Base-by-base conservation (phyloP, 2,329 filamentous ascomycete species). In the Aspergillus awamori region DNA sequence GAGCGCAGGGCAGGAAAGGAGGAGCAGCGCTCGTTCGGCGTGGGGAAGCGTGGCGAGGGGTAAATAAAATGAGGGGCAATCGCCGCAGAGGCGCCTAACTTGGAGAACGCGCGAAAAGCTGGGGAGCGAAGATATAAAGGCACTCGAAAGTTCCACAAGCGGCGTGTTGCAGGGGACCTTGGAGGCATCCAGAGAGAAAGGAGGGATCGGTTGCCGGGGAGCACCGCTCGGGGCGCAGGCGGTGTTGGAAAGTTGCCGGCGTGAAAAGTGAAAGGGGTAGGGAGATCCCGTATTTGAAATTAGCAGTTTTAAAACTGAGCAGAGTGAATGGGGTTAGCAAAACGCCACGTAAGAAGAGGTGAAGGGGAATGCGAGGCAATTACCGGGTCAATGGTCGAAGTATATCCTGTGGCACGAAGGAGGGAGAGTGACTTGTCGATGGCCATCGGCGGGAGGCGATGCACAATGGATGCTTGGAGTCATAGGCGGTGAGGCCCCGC, bases 151-250 rank as follows among this genome's bases (percentile, higher is more conserved):
- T 69, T 65, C 64, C 68, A 70, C 61, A 64, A 63, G 58, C 63
- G 62, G 63, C 60, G 65, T 62, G 65, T 52, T 64, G 63, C 60
- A 64, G 71, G 69, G 74, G 68, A 77, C 74, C 74, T 76, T 76
- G 74, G 65, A 70, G 66, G 70, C 74, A 76, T 76, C 55, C 70
- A 67, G 68, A 63, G 63, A 63, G 63, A 63, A 59, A 59, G 26
- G 64, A 64, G 45, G 26, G 56, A 58, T 24, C 53, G 39, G 51
- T 52, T 47, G 36, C 49, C 54, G 57, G 53, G 41, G 54, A 26
- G 53, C 53, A 57, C 57, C 52, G 33, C 41, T 13, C 30, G 26
- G 47, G 39, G 26, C 8, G 39, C 36, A 38, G 48, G 51, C 49
- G 33, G 43, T 33, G 55, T 49, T 45, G 8, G 24, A 15, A 39